Percentiles rank a stretch among this genome's conserved stretches.
These are phyloP conservation scores for Seminavis robusta DNA, from an alignment of 108 stramenopile genomes.

Conservation along the genomic window DNA sequence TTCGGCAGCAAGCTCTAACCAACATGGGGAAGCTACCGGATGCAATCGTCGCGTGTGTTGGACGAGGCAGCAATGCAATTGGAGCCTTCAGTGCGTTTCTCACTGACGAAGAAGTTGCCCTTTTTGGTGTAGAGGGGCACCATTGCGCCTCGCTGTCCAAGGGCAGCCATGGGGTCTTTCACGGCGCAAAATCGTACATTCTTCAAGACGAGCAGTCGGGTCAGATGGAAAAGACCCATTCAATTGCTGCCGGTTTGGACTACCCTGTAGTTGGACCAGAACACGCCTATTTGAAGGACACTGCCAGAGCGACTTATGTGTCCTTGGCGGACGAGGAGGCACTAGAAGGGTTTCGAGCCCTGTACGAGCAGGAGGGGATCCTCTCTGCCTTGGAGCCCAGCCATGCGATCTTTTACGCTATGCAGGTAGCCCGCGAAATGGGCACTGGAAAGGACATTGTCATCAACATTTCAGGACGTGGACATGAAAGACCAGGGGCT, in stretches of 20 bases:
- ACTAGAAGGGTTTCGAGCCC: slow-evolving; percentile 86
- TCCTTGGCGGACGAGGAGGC: slow-evolving; percentile 92
- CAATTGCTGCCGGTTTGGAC: slow-evolving; percentile 93
- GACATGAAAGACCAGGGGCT: too few species aligned
- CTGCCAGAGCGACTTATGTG: slow-evolving; percentile 85
- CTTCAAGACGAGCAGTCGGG: slow-evolving; percentile 88
- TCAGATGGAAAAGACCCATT: slow-evolving; percentile 91
- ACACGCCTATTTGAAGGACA: slow-evolving; percentile 91
- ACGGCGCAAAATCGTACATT: slow-evolving; percentile 92
- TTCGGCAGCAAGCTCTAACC: slow-evolving; percentile 78
- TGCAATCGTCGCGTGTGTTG: slow-evolving; percentile 93
- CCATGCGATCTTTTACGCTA: slow-evolving; percentile 90
- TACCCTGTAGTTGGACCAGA: slow-evolving; percentile 98
- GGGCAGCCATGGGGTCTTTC: slow-evolving; percentile 92
- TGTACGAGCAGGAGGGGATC: slow-evolving; percentile 93
- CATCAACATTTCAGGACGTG: slow-evolving; percentile 84
- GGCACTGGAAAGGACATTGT: slow-evolving; percentile 73
- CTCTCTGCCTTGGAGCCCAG: slow-evolving; percentile 94
- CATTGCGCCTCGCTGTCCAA: slow-evolving; percentile 91
- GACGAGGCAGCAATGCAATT: slow-evolving; percentile 96
- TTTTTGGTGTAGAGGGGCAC: slow-evolving; percentile 91
- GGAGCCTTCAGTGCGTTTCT: slow-evolving; percentile 94
- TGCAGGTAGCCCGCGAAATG: slow-evolving; percentile 83
- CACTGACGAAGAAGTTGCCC: slow-evolving; percentile 74
- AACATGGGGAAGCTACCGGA: slow-evolving; percentile 92